Evolutionary conservation across 345 rosid genomes (phyloP).

Genomic region (Hibiscus tridactylites): DNA sequence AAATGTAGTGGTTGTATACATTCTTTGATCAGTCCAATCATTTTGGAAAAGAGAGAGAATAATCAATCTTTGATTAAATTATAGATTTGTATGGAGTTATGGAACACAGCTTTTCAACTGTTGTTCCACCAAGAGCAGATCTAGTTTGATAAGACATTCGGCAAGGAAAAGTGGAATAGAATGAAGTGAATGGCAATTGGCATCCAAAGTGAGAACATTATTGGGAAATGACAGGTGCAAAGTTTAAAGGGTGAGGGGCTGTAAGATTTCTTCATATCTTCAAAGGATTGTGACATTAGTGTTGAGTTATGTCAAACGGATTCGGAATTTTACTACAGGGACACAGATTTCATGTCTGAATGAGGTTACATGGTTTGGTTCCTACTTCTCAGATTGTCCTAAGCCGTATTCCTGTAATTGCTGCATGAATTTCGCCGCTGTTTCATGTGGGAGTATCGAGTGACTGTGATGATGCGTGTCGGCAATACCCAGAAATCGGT

Average conservation of each 20-base stretch:
- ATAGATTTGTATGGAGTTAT: neutral
- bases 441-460: neutral
- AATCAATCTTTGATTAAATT: neutral
- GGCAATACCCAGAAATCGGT: neutral
- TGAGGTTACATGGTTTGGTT: neutral
- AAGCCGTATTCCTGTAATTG: neutral
- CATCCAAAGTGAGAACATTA: neutral
- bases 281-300: neutral
- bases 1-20: no score
- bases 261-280: neutral
- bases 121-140: neutral
- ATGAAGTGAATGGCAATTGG: neutral
- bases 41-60: neutral
- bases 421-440: conserved; percentile 5
- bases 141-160: neutral
- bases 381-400: neutral
- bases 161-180: neutral
- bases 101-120: neutral
- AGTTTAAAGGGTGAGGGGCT: neutral
- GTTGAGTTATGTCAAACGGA: neutral
- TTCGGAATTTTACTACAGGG: neutral
- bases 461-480: neutral
- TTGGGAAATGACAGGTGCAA: no score
- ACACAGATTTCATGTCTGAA: neutral
- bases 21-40: neutral